Evolutionary conservation across 2,329 filamentous ascomycete species (phyloP).

Genomic region (Penicillium sp.): DNA sequence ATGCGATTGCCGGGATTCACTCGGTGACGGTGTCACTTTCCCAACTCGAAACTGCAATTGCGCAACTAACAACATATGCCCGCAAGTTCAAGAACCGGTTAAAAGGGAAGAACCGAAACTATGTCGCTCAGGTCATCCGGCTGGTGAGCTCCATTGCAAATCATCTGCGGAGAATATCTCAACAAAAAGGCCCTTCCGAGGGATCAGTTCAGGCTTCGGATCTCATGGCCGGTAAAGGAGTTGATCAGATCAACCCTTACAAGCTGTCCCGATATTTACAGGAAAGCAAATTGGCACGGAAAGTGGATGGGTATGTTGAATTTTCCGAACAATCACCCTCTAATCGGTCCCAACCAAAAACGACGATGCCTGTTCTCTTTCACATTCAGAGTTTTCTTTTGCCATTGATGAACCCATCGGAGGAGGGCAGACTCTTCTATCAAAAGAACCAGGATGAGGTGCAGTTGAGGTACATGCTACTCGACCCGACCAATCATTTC

Average conservation of each 20-base stretch:
- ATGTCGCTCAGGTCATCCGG: conserved; percentile 79
- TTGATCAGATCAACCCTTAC: conserved; percentile 92
- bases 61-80: conserved; percentile 74
- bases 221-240: conserved; percentile 73
- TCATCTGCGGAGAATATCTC: conserved; percentile 56
- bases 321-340: conserved; percentile 52
- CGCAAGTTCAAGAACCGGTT: conserved; percentile 81
- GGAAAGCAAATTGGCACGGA: conserved; percentile 86
- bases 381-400: conserved; percentile 65
- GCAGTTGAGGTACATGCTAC: conserved; percentile 72
- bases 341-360: conserved; percentile 23
- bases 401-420: conserved; percentile 77
- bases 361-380: conserved; percentile 51
- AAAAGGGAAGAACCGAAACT: conserved; percentile 85
- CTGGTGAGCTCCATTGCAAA: conserved; percentile 71
- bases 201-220: conserved; percentile 65
- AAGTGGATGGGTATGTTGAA: conserved; percentile 81
- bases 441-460: conserved; percentile 47
- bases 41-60: conserved; percentile 66
- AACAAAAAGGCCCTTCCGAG: conserved; percentile 46
- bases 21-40: conserved; percentile 67
- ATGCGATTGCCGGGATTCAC: conserved; percentile 82
- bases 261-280: conserved; percentile 83
- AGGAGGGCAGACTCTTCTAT: conserved; percentile 58
- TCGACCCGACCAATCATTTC: conserved; percentile 89